Conservation (phyloP, 164 flowering plant genomes). For the Kalanchoe fedtschenkoi region DNA sequence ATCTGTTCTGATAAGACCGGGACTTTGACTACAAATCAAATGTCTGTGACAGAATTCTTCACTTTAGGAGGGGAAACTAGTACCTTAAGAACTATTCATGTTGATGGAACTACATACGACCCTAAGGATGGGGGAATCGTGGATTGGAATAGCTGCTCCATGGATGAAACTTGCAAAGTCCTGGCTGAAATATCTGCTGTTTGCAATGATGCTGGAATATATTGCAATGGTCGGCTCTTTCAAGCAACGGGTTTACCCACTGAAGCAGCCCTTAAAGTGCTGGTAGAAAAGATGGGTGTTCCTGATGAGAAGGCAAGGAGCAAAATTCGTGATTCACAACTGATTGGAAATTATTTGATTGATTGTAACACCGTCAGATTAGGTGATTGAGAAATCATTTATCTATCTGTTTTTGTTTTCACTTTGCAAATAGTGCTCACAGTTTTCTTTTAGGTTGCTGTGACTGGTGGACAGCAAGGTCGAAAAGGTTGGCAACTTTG, state of each 20-base stretch:
- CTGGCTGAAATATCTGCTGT: constrained; percentile 81
- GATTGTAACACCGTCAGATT: constrained; percentile 47
- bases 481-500: constrained; percentile 62
- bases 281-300: constrained; percentile 96
- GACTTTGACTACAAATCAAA: constrained; percentile 87
- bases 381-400: constrained; percentile 34
- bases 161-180: constrained; percentile 76
- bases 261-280: constrained; percentile 92
- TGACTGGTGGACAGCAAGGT: constrained; percentile 70
- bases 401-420: neutral
- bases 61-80: constrained; percentile 67
- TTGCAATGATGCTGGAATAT: constrained; percentile 87
- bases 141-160: constrained; percentile 68
- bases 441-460: constrained; percentile 45
- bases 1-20: constrained; percentile 95
- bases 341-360: constrained; percentile 52
- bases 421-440: neutral
- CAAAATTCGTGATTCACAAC: constrained; percentile 43
- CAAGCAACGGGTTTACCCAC: constrained; percentile 84
- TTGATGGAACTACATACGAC: constrained; percentile 82
- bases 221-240: constrained; percentile 49
- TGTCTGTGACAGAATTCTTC: constrained; percentile 72
- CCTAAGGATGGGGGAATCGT: constrained; percentile 83
- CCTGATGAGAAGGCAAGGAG: constrained; percentile 64
- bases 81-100: constrained; percentile 40